phyloP scores from a whole-genome alignment of 2,329 filamentous ascomycete genomes.

The Aspergillus terreus region DNA sequence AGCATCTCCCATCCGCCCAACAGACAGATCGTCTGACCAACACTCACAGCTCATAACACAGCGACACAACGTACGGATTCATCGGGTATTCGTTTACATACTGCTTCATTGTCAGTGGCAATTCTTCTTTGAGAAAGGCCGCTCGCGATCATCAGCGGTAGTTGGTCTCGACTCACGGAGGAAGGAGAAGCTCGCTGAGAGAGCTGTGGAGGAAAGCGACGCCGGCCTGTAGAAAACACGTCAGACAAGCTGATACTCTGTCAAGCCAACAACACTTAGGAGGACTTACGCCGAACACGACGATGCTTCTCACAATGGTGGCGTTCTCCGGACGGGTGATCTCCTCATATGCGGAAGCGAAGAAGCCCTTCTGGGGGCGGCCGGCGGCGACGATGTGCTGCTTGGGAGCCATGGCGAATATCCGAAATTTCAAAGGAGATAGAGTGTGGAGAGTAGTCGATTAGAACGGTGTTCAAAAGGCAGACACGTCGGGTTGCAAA shows the following conservation, averaged over 20 bases:
- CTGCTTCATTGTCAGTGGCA: slow-evolving; percentile 10
- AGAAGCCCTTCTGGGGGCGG: slow-evolving; percentile 46
- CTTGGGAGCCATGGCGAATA: slow-evolving; percentile 59
- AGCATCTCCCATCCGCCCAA: slow-evolving; percentile 3
- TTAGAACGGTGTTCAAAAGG: neutral
- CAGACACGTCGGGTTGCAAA: neutral
- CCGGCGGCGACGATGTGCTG: slow-evolving; percentile 51
- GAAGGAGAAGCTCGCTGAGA: slow-evolving; percentile 64
- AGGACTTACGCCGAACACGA: slow-evolving; percentile 62
- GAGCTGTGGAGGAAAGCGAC: slow-evolving; percentile 65
- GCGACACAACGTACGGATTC: slow-evolving; percentile 1
- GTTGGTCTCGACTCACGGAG: slow-evolving; percentile 47
- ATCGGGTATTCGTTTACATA: slow-evolving; percentile 16
- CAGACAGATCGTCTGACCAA: slow-evolving; percentile 1
- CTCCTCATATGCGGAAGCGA: slow-evolving; percentile 58
- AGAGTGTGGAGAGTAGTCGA: slow-evolving; percentile 2
- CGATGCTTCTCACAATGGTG: slow-evolving; percentile 63
- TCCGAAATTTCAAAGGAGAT: neutral
- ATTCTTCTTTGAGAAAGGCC: neutral
- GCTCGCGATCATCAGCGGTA: slow-evolving; percentile 12
- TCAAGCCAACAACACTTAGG: neutral
- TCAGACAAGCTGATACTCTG: slow-evolving; percentile 5
- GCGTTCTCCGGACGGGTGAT: slow-evolving; percentile 66
- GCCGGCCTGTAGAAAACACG: slow-evolving; percentile 49
- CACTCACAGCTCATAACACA: slow-evolving; percentile 7